phyloP scores from a whole-genome alignment of 306 rosid species.

The Dalbergia cochinchinensis region DNA sequence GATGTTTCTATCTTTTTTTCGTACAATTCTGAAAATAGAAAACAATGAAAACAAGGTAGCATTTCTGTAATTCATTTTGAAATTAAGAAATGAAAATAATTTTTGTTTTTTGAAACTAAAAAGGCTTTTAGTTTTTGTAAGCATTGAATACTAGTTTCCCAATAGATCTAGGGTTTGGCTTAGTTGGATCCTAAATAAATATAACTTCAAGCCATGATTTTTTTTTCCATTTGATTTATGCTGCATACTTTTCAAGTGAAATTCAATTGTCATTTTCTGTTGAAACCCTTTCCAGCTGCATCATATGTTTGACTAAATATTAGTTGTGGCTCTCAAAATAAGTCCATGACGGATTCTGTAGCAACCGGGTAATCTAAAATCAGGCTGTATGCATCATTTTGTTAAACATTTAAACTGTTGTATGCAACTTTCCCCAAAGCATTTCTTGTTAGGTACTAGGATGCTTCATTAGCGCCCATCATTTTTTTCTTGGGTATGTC shows the following conservation, averaged over 20 bases:
- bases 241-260: neutral
- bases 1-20: slow-evolving; percentile 3
- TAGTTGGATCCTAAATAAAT: neutral
- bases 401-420: neutral
- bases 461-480: neutral
- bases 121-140: neutral
- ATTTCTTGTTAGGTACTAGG: neutral
- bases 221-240: neutral
- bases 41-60: no score
- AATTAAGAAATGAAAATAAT: no score
- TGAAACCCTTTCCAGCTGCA: slow-evolving; percentile 7
- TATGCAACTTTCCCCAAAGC: neutral
- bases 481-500: slow-evolving; percentile 9
- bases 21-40: no score
- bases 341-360: neutral
- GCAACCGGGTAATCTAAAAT: neutral
- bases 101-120: no score
- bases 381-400: neutral
- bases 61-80: no score
- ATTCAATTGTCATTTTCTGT: neutral
- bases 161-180: neutral
- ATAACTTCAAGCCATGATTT: neutral
- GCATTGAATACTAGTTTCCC: neutral
- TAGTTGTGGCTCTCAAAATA: neutral
- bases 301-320: neutral